These are phyloP conservation scores for Taphrina flavorubra DNA, from an alignment of 1,139 yeast genomes.

Conservation along the genomic window DNA sequence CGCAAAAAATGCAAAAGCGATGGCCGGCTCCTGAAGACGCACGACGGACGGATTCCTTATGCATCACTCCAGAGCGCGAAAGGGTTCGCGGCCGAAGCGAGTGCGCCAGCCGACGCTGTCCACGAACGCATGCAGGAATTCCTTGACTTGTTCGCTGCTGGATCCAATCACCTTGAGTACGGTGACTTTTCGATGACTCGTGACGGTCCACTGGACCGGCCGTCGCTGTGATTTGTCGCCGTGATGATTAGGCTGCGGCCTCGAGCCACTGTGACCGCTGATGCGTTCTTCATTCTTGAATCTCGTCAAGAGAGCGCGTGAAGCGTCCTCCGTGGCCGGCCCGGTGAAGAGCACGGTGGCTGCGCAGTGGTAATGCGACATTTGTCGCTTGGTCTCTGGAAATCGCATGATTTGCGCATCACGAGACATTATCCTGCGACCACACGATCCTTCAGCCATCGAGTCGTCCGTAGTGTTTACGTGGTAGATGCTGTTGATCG, in stretches of 20 bases:
- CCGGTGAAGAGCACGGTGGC: constrained; percentile 33
- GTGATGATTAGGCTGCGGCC: neutral
- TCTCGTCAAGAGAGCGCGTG: neutral
- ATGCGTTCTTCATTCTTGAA: constrained; percentile 34
- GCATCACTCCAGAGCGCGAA: constrained; percentile 36
- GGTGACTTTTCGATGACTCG: constrained; percentile 34
- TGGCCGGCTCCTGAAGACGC: no score
- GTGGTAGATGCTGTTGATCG: constrained; percentile 28
- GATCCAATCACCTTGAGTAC: constrained; percentile 24
- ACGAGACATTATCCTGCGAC: constrained; percentile 1
- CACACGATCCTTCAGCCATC: neutral
- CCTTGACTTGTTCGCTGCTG: constrained; percentile 33
- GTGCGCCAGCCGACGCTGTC: constrained; percentile 24
- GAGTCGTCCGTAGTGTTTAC: neutral
- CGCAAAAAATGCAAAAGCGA: no score
- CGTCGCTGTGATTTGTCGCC: neutral
- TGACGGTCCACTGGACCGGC: constrained; percentile 27
- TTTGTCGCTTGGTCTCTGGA: constrained; percentile 13
- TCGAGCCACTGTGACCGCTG: constrained; percentile 18
- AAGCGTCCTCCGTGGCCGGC: constrained; percentile 16
- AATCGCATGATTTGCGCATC: constrained; percentile 26
- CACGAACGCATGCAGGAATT: constrained; percentile 13
- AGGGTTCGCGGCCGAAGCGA: constrained; percentile 34
- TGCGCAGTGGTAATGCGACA: constrained; percentile 20
- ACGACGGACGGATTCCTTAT: no score